Evolutionary conservation across 768 basidiomycete genomes (phyloP), one percentile per base, ranked within the genome.

Genomic region (Psilocybe subaeruginosa): DNA sequence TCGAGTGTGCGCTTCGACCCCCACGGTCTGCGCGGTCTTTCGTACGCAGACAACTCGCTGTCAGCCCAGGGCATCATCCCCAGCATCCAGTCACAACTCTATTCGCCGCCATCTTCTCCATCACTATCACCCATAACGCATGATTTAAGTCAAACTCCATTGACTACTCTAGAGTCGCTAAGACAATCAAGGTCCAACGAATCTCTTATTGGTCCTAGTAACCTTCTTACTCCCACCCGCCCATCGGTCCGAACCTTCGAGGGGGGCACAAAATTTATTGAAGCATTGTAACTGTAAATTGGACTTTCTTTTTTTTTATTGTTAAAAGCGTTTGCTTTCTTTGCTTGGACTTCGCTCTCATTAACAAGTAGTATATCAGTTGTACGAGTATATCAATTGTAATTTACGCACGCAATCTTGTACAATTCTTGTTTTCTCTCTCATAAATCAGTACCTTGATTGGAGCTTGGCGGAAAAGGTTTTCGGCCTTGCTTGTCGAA

Each of bases 261-360:
- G 55, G 75, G 76, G n/a, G 83, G 82, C 12, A 79, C 81, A 16
- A 84, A 80, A 68, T 84, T 84, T 59, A 70, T 83, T 29, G 83
- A 84, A 65, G 73, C 64, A 30, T 55, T 80, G 51, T 79, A 71
- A 72, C 41, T 41, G 48, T 55, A 51, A 27, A 50, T 49, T 19
- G 51, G 30, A 49, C 31, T 47, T 35, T 46, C 23, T 57, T 31
- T 23, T 30, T 31, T 50, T 41, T 54, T 23, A 48, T 37, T 17
- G 16, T 51, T 39, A 29, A 54, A 53, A 37, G 29, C 33, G 16
- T 53, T 53, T 52, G 53, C 59, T 60, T 54, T 54, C 56, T 23
- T 56, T 35, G 29, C 41, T 55, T 59, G 56, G 47, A 62, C 64
- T 45, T 59, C 58, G 59, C 59, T 59, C 9, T 59, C 46, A 53